Conservation (phyloP, 352 stramenopile species). For the Phytophthora macrochlamydospora region DNA sequence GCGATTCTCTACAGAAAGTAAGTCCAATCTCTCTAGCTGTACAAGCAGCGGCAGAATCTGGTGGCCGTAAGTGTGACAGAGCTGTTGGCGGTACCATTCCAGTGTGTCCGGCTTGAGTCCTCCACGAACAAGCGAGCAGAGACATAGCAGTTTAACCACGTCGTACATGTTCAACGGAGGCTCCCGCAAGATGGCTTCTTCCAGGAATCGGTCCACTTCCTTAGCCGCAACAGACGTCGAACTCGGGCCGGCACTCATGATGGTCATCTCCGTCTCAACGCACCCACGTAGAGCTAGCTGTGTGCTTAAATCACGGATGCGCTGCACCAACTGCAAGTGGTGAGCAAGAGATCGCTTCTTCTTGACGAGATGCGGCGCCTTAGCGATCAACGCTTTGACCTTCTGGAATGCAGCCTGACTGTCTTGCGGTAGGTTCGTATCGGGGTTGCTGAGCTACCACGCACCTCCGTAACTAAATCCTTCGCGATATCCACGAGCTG, state of each 20-base stretch:
- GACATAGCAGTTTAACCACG: slow-evolving; percentile 76
- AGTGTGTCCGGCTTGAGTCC: slow-evolving; percentile 65
- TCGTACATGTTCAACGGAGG: slow-evolving; percentile 74
- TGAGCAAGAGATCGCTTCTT: slow-evolving; percentile 71
- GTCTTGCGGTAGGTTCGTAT: slow-evolving; percentile 18
- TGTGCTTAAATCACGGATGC: slow-evolving; percentile 63
- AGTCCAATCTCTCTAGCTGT: slow-evolving; percentile 75
- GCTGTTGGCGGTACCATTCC: slow-evolving; percentile 69
- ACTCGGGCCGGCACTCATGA: slow-evolving; percentile 67
- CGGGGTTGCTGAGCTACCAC: slow-evolving; percentile 26
- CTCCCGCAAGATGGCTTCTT: slow-evolving; percentile 72
- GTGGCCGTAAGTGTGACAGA: slow-evolving; percentile 87
- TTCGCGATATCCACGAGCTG: slow-evolving; percentile 58
- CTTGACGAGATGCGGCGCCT: slow-evolving; percentile 76
- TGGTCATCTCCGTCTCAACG: slow-evolving; percentile 83
- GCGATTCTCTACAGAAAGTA: slow-evolving; percentile 62
- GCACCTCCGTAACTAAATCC: slow-evolving; percentile 55
- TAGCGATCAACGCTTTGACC: slow-evolving; percentile 54
- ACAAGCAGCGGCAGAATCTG: slow-evolving; percentile 68
- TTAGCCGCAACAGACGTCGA: slow-evolving; percentile 42
- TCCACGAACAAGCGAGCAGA: slow-evolving; percentile 73
- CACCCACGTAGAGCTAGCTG: slow-evolving; percentile 63
- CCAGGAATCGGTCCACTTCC: slow-evolving; percentile 69
- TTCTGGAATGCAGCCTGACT: slow-evolving; percentile 45
- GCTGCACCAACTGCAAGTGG: slow-evolving; percentile 68